Base-by-base conservation (phyloP, 495 filamentous ascomycete genomes). In the Bacidia gigantensis region DNA sequence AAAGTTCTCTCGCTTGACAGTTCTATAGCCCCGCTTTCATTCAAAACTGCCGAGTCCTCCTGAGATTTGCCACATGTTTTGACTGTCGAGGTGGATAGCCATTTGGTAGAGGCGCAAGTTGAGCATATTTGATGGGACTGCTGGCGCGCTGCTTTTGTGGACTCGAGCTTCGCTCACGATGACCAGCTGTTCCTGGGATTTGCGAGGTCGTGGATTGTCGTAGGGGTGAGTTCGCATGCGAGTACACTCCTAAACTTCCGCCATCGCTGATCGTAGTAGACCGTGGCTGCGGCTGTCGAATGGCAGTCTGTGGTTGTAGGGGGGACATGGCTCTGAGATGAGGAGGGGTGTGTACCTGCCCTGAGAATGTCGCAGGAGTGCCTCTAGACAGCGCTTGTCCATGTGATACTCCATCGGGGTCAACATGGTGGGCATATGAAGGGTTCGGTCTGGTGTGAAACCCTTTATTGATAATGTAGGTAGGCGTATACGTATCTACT, bases 361-460 rank as follows among this genome's bases (percentile, higher is more conserved):
- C 65, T 46, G 25, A 39, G 40, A 60, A 62, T 48, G 62, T 56
- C 14, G 60, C 52, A 9, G 50, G 63, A 32, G 49, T 25, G 14
- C 52, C 52, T 50, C 47, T 49, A 40, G 50, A 60, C 11, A 43
- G 42, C 21, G 41, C 54, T 20, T 51, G 29, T 53, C 43, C 45
- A 18, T 21, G 46, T 10, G 49, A 43, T 12, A 51, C 17, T 29
- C 70, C 72, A 50, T 92, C 82, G 0, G 83, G 86, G 60, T 90
- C 81, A 52, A 88, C 76, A 58, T 93, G 81, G 46, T 77, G 80
- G 44, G 79, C 65, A 66, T 95, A 96, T 61, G 87, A 89, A 0
- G 86, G 85, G 59, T 97, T 97, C 9, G 90, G 87, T 43, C 84
- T 80, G 2, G 84, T 92, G 54, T 78, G 73, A 64, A 93, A 98